Base-by-base conservation (phyloP, 768 basidiomycete species). In the Pluteus cervinus region DNA sequence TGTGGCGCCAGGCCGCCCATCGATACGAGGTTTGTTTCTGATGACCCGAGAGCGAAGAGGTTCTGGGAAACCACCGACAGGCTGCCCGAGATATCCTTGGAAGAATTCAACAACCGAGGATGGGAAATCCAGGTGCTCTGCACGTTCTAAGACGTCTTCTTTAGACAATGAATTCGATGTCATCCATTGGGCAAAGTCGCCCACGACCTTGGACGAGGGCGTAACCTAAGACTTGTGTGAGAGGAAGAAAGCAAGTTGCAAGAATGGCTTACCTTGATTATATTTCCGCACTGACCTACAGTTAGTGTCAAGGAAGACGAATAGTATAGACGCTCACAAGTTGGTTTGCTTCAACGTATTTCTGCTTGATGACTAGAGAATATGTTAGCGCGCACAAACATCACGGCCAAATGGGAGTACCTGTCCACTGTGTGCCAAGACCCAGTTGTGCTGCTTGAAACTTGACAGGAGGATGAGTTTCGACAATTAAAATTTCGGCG, bases 161-260 rank as follows among this genome's bases (percentile, higher is more conserved):
- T 91, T 90, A 37, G 81, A 75, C 42, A 98, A 69, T 45, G 80
- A 79, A 71, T 98, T 98, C 48, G 88, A 87, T 24, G 91, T 93
- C 91, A 97, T 93, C 85, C 86, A 96, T 63, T 99, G 96, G 12
- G 96, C 96, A 62, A 99, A 96, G 68, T 99, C 96, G 17, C 96
- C 96, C 33, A 97, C 93, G 33, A 94, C 90, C 69, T 98, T 99
- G 29, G 96, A 98, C 9, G 96, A 96, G 21, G 96, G 96, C 17
- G 96, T 99, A 50, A 98, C 94, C 79, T 81, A 51, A 7, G 30
- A 36, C 25, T 22, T 22, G 15, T 6, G 31, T 33, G 21, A 18
- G 29, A 8, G 7, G 26, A 9, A 14, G 14, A 36, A 10, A 22
- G 11, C 15, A 14, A 8, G 15, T 9, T 15, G 34, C 16, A 5